These are phyloP conservation scores for Claviceps africana DNA, from an alignment of 2,329 filamentous ascomycete species.

Conservation along the genomic window DNA sequence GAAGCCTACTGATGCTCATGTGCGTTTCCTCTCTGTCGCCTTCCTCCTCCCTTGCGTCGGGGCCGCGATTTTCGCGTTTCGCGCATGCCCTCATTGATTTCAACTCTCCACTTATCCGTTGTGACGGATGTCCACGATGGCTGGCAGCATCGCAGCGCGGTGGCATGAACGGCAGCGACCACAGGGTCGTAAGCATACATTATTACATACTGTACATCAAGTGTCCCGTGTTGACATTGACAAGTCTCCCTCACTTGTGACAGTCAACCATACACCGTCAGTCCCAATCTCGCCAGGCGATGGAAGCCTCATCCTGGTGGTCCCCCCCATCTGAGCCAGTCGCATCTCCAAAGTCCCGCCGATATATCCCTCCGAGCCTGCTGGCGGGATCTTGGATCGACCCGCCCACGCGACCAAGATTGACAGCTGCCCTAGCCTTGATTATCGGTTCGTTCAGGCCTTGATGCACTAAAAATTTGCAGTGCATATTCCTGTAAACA, in stretches of 20 bases:
- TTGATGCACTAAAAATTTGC: not conserved
- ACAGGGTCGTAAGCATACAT: not conserved
- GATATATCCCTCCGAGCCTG: constrained; percentile 11
- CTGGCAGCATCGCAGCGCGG: not conserved
- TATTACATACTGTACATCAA: not conserved
- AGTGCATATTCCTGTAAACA: not conserved
- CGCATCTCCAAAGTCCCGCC: constrained; percentile 16
- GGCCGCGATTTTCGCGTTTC: not conserved
- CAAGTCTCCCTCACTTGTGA: constrained; percentile 1
- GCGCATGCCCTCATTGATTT: not conserved
- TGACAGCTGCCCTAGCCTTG: constrained; percentile 5
- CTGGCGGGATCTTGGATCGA: constrained; percentile 6
- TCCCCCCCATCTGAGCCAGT: constrained; percentile 19
- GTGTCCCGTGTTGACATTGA: not conserved
- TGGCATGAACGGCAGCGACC: not conserved
- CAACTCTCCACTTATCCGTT: not conserved
- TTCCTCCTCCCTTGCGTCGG: no score
- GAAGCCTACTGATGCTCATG: not conserved
- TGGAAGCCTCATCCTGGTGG: constrained; percentile 14
- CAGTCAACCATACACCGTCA: constrained; percentile 1
- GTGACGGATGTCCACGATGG: not conserved
- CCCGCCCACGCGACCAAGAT: constrained; percentile 8
- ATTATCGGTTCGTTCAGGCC: not conserved
- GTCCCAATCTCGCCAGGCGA: constrained; percentile 15
- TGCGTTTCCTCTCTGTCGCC: not conserved